A percentile compares a stretch with the other conserved stretches of the same genome.
These are phyloP conservation scores for Monilinia laxa DNA, from an alignment of 2,329 filamentous ascomycete genomes.

Conservation along the genomic window DNA sequence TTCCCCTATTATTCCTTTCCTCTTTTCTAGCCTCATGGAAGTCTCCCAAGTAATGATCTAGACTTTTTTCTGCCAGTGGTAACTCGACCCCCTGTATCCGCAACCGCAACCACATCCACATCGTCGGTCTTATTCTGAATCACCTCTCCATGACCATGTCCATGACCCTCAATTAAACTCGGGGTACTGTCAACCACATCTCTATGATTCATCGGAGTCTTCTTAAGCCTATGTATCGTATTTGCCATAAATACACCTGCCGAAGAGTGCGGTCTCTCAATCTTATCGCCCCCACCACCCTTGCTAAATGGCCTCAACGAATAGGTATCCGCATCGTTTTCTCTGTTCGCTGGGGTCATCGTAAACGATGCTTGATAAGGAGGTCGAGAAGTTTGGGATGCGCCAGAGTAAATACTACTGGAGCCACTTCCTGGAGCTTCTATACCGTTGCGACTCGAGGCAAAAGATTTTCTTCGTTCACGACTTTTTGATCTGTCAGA, in stretches of 20 bases:
- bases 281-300: constrained; percentile 23
- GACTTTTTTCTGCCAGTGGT: not conserved
- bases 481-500: constrained; percentile 37
- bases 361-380: constrained; percentile 30
- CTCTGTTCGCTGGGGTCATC: constrained; percentile 36
- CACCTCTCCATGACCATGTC: not conserved
- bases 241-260: constrained; percentile 4
- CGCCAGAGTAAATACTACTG: constrained; percentile 35
- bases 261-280: constrained; percentile 11
- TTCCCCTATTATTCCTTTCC: not conserved
- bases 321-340: constrained; percentile 23
- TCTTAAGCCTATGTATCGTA: not conserved
- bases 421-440: constrained; percentile 34
- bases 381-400: constrained; percentile 26
- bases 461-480: constrained; percentile 33
- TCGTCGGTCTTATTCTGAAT: not conserved
- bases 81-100: not conserved
- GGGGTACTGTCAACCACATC: not conserved
- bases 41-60: constrained; percentile 9
- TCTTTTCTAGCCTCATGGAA: not conserved
- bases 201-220: not conserved
- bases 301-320: constrained; percentile 18
- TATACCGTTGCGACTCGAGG: constrained; percentile 34
- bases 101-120: not conserved
- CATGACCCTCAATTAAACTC: not conserved